Evolutionary conservation across 768 basidiomycete genomes (phyloP).

Genomic region (Hygrophorus russula): DNA sequence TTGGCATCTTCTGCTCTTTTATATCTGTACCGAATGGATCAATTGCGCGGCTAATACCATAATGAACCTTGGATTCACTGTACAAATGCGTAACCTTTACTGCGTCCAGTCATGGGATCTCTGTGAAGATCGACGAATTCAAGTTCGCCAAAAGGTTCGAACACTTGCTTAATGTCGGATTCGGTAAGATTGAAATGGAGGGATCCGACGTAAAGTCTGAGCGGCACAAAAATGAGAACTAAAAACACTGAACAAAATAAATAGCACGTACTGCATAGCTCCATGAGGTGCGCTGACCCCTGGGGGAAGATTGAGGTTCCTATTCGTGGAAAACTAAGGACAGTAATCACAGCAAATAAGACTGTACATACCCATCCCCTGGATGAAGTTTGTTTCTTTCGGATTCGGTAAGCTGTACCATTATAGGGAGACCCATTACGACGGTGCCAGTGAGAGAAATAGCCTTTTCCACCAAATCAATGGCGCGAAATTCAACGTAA

Average conservation of each 20-base stretch:
- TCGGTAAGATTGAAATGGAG: conserved; percentile 95
- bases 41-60: neutral
- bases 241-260: neutral
- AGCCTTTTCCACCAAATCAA: conserved; percentile 88
- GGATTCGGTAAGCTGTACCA: conserved; percentile 94
- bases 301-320: conserved; percentile 73
- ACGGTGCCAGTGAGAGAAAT: conserved; percentile 85
- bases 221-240: conserved; percentile 6
- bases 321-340: conserved; percentile 17
- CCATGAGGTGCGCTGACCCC: conserved; percentile 74
- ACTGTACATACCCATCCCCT: conserved; percentile 62
- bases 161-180: conserved; percentile 97
- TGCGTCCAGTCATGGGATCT: conserved; percentile 88
- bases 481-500: conserved; percentile 91
- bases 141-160: conserved; percentile 96
- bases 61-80: conserved; percentile 48
- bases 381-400: conserved; percentile 87
- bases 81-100: conserved; percentile 97
- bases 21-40: conserved; percentile 39
- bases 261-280: conserved; percentile 65
- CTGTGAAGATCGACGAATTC: conserved; percentile 98
- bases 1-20: conserved; percentile 88
- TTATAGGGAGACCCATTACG: conserved; percentile 96
- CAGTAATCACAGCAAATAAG: neutral
- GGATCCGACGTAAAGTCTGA: conserved; percentile 91